Percentiles rank a stretch among this genome's conserved stretches.
Conservation (phyloP, 2,329 filamentous ascomycete genomes). For the Cercospora zeae-maydis region DNA sequence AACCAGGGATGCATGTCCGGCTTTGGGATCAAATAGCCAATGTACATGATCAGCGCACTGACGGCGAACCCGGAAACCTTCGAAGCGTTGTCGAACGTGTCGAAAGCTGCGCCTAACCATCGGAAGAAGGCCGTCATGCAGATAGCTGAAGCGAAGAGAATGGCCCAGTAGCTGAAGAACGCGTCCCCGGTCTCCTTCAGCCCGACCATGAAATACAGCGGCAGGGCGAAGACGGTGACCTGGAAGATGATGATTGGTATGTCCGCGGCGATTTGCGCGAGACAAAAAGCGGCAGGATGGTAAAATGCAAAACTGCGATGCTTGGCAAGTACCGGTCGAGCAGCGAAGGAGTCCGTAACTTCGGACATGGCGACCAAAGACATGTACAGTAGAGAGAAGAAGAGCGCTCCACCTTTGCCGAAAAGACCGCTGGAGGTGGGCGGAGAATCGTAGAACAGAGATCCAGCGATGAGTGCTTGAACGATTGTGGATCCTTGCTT, state of each 20-base stretch:
- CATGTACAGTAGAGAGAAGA: conserved; percentile 63
- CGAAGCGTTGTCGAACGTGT: conserved; percentile 34
- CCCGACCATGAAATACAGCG: conserved; percentile 63
- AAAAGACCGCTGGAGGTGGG: conserved; percentile 59
- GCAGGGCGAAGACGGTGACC: conserved; percentile 55
- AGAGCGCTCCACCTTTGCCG: conserved; percentile 60
- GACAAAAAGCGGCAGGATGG: conserved; percentile 46
- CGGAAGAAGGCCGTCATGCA: conserved; percentile 47
- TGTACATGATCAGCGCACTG: conserved; percentile 33
- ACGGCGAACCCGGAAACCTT: conserved; percentile 34
- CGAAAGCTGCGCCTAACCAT: conserved; percentile 38
- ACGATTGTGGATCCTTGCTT: conserved; percentile 57
- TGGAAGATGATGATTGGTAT: conserved; percentile 57
- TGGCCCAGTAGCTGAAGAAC: conserved; percentile 62
- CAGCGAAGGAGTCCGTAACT: conserved; percentile 54
- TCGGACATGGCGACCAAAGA: conserved; percentile 62
- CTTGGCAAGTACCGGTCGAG: conserved; percentile 47
- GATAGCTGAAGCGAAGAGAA: conserved; percentile 47
- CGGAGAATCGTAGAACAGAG: conserved; percentile 64
- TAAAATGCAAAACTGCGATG: conserved; percentile 43
- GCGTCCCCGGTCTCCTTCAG: conserved; percentile 49
- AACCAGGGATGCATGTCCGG: conserved; percentile 50
- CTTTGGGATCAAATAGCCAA: conserved; percentile 36
- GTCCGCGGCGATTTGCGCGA: conserved; percentile 52
- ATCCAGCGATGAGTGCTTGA: conserved; percentile 62